Percentiles rank a stretch among this genome's conserved stretches.
Conservation (phyloP, 1,284 basidiomycete species). For the Trichosporon asahii region DNA sequence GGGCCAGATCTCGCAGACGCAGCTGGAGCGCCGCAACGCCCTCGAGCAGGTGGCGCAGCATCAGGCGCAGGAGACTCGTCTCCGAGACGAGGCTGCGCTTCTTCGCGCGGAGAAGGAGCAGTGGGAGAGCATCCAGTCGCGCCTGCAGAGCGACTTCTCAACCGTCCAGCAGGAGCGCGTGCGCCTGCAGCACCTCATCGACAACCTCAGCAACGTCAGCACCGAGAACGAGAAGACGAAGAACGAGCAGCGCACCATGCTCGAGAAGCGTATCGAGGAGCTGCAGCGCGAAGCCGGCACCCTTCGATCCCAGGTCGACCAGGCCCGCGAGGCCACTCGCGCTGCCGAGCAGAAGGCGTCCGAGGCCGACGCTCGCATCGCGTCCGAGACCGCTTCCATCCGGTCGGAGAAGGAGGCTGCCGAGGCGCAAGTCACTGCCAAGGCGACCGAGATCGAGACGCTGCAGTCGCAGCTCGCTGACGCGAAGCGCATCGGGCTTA, state of each 20-base stretch:
- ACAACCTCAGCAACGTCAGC: conserved; percentile 83
- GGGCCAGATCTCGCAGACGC: conserved; percentile 34
- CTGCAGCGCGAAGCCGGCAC: conserved; percentile 66
- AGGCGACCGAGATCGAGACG: conserved; percentile 30
- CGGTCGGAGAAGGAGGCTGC: conserved; percentile 40
- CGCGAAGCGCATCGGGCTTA: conserved; percentile 37
- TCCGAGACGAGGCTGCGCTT: conserved; percentile 78
- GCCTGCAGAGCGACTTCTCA: conserved; percentile 81
- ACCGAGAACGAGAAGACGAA: conserved; percentile 77
- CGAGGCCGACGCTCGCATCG: conserved; percentile 40
- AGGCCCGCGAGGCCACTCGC: conserved; percentile 74
- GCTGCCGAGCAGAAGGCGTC: conserved; percentile 33
- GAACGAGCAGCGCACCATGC: conserved; percentile 70
- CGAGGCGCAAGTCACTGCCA: conserved; percentile 31
- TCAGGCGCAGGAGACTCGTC: conserved; percentile 64
- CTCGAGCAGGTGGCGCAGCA: conserved; percentile 50
- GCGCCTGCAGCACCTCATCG: conserved; percentile 77
- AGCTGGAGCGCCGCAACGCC: conserved; percentile 39
- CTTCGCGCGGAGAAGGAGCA: conserved; percentile 87
- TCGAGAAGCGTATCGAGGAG: conserved; percentile 75
- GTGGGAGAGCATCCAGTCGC: conserved; percentile 74
- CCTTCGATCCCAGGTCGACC: conserved; percentile 66
- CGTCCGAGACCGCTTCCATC: conserved; percentile 33
- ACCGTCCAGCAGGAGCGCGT: conserved; percentile 73
- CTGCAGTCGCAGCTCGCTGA: conserved; percentile 30